phyloP scores from a whole-genome alignment of 495 filamentous ascomycete genomes.

The Tuber indicum region DNA sequence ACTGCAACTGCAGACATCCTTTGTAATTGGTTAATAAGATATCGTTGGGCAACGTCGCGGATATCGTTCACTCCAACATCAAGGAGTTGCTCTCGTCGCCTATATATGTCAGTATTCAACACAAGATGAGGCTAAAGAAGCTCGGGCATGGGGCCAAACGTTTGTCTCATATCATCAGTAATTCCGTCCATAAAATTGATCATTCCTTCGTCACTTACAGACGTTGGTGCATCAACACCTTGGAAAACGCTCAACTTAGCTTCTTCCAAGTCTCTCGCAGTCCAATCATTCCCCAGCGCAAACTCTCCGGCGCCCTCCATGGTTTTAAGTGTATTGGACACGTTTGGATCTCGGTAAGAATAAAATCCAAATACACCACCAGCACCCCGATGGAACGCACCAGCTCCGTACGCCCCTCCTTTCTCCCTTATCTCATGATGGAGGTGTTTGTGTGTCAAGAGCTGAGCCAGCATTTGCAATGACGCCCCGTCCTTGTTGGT shows the following conservation, averaged over 20 bases:
- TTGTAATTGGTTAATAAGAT: slow-evolving; percentile 64
- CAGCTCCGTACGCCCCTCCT: slow-evolving; percentile 91
- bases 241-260: slow-evolving; percentile 95
- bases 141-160: slow-evolving; percentile 18
- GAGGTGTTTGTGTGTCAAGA: slow-evolving; percentile 93
- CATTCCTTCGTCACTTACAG: slow-evolving; percentile 84
- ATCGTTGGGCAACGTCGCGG: slow-evolving; percentile 70
- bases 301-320: slow-evolving; percentile 77
- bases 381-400: slow-evolving; percentile 70
- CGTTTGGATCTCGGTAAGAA: slow-evolving; percentile 96
- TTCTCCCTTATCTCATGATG: slow-evolving; percentile 98
- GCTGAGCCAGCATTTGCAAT: slow-evolving; percentile 79
- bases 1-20: slow-evolving; percentile 57
- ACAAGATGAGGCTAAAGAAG: neutral
- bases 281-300: slow-evolving; percentile 79
- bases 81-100: slow-evolving; percentile 73
- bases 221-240: slow-evolving; percentile 81
- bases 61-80: slow-evolving; percentile 81
- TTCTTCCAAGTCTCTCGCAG: slow-evolving; percentile 81
- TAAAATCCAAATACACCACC: slow-evolving; percentile 89
- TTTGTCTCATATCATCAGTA: slow-evolving; percentile 82
- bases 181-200: slow-evolving; percentile 75
- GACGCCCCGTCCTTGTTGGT: slow-evolving; percentile 64
- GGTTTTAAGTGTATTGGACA: slow-evolving; percentile 74
- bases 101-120: slow-evolving; percentile 14